phyloP scores from a whole-genome alignment of 2,329 filamentous ascomycete species.

The Dryadomyces quercus-mongolicae region DNA sequence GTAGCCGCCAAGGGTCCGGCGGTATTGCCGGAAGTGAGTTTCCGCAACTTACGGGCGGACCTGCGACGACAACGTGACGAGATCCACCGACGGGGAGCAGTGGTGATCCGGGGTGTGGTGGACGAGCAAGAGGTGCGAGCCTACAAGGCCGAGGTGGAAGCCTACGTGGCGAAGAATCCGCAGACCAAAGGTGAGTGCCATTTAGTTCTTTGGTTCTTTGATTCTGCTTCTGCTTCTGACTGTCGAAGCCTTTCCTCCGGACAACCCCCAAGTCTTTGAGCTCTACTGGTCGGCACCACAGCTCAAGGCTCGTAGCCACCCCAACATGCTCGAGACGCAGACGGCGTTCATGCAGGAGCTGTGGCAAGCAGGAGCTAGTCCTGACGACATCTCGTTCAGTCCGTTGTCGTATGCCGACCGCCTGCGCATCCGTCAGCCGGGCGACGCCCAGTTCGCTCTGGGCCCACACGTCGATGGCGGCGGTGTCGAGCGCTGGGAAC shows the following conservation, averaged over 20 bases:
- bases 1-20: slow-evolving; percentile 31
- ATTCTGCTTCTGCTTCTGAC: not conserved
- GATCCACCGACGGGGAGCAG: slow-evolving; percentile 47
- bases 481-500: slow-evolving; percentile 65
- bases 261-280: slow-evolving; percentile 60
- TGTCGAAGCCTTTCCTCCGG: slow-evolving; percentile 46
- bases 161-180: slow-evolving; percentile 54
- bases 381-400: slow-evolving; percentile 15
- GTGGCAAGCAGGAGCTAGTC: slow-evolving; percentile 35
- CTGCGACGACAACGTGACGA: slow-evolving; percentile 28
- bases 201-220: slow-evolving; percentile 1
- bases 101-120: slow-evolving; percentile 54
- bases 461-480: slow-evolving; percentile 66
- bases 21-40: slow-evolving; percentile 42
- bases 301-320: slow-evolving; percentile 53
- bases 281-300: slow-evolving; percentile 65
- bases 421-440: slow-evolving; percentile 58
- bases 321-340: slow-evolving; percentile 50
- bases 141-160: slow-evolving; percentile 52
- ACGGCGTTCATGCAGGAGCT: slow-evolving; percentile 46
- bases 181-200: slow-evolving; percentile 41
- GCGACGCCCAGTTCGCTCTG: slow-evolving; percentile 57
- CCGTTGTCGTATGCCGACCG: slow-evolving; percentile 60
- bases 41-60: slow-evolving; percentile 27
- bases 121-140: slow-evolving; percentile 48